Conservation (phyloP, 1,284 basidiomycete genomes). For the Fomitopsis pinicola region DNA sequence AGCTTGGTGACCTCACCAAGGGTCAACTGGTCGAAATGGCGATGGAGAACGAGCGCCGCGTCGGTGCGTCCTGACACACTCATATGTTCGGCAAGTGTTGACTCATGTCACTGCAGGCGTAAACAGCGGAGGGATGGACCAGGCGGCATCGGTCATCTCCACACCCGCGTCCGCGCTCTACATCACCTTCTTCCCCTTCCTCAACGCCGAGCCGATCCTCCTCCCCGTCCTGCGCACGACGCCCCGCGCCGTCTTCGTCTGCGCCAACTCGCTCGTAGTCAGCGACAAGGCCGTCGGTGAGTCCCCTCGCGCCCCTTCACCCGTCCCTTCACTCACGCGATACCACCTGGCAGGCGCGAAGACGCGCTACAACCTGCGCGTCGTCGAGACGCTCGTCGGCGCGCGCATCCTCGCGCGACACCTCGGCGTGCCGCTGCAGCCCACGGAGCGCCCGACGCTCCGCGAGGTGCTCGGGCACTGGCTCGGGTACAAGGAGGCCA, state of each 20-base stretch:
- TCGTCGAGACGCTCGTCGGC: slow-evolving; percentile 80
- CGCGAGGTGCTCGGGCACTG: slow-evolving; percentile 45
- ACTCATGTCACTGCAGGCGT: slow-evolving; percentile 37
- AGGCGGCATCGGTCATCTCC: slow-evolving; percentile 79
- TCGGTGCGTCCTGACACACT: slow-evolving; percentile 44
- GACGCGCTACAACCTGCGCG: slow-evolving; percentile 80
- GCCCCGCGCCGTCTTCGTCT: slow-evolving; percentile 62
- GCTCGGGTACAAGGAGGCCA: slow-evolving; percentile 43
- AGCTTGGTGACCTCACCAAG: slow-evolving; percentile 56
- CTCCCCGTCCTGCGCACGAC: slow-evolving; percentile 44
- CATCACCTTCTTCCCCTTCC: slow-evolving; percentile 77
- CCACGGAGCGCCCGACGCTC: slow-evolving; percentile 38
- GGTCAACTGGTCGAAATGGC: slow-evolving; percentile 73
- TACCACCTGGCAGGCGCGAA: slow-evolving; percentile 51
- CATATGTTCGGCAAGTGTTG: background rate
- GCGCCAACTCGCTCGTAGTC: slow-evolving; percentile 83
- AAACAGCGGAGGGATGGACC: slow-evolving; percentile 80
- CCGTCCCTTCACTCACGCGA: background rate
- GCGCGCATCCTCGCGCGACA: slow-evolving; percentile 66
- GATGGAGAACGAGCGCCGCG: slow-evolving; percentile 79
- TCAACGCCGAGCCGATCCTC: slow-evolving; percentile 60
- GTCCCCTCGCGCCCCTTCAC: background rate
- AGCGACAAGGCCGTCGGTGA: slow-evolving; percentile 67
- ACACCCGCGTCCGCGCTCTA: slow-evolving; percentile 69
- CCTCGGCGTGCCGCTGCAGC: slow-evolving; percentile 42